Base-by-base conservation (phyloP, 768 basidiomycete genomes). In the Hygrocybe punicea region DNA sequence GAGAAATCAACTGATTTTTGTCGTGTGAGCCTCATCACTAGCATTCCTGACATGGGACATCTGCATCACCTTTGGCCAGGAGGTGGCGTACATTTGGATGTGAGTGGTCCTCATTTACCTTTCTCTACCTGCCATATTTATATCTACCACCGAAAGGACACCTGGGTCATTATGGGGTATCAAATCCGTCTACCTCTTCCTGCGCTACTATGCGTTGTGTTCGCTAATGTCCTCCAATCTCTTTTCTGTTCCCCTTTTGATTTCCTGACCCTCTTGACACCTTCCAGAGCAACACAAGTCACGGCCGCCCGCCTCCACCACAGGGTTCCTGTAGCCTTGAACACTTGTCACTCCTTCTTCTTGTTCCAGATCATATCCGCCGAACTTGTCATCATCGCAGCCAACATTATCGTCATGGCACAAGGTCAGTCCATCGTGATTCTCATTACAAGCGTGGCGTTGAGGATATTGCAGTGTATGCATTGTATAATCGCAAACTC, bases 31-130 rank as follows among this genome's bases (percentile, higher is more conserved):
- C 24, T 53, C 58, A n/a, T 46, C 54, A 2, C 25, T 56, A 3
- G 35, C 53, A 7, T 59, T 39, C 37, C 39, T 59, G 19, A 14
- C 49, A 37, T 59, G 58, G 58, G 58, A 59, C 19, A 59, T 59
- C 39, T 59, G 58, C 35, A 56, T 59, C 17, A 59, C 58, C 10
- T 33, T 59, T 37, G 58, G 45, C 16, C 47, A 55, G 37, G 58
- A 59, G 36, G 52, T 56, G 19, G 21, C 37, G 25, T 39, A 39
- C 29, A 56, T 59, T 25, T 59, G 58, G 58, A 59, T 48, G 58
- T 59, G 16, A 19, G 40, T 50, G 8, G 8, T 29, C n/a, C n/a
- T 29, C 29, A 8, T 29, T 29, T 4, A 4, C 4, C 36, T 4
- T 14, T 49, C 21, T 19, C 2, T 48, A 11, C 17, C 16, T 44